These are phyloP conservation scores for Dothideomycetes sp. DNA, from an alignment of 2,329 filamentous ascomycete species.

Conservation along the genomic window DNA sequence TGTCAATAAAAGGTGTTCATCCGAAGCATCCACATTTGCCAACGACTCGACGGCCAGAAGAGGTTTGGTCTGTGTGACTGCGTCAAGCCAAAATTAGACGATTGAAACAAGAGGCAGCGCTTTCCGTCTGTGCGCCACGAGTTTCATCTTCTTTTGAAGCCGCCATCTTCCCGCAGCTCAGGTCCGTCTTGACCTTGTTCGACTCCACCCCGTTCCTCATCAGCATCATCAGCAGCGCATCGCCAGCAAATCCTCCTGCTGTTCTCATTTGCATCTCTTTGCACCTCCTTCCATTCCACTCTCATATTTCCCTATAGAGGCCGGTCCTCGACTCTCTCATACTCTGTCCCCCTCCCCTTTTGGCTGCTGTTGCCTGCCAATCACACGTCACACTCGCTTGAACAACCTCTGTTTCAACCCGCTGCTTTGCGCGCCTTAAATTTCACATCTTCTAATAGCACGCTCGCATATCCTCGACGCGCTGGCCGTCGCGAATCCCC, in stretches of 20 bases:
- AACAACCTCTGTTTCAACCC: background rate
- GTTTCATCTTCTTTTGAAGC: background rate
- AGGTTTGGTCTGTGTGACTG: background rate
- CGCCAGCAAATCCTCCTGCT: constrained; percentile 1
- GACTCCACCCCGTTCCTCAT: background rate
- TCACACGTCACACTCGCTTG: constrained; percentile 5
- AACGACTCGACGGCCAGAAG: background rate
- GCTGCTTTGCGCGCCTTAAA: too few species aligned
- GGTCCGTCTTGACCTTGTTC: background rate
- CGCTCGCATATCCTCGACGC: background rate
- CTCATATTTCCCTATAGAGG: constrained; percentile 1
- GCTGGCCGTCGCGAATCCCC: background rate
- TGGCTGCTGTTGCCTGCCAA: background rate
- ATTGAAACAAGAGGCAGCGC: background rate
- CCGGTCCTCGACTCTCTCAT: constrained; percentile 5
- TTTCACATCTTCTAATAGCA: background rate
- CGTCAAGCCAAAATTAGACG: background rate
- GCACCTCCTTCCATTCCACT: background rate
- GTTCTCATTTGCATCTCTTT: background rate
- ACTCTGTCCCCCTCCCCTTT: constrained; percentile 1
- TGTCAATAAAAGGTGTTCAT: background rate
- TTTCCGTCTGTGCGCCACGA: background rate
- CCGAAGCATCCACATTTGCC: background rate
- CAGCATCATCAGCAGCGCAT: background rate
- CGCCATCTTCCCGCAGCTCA: background rate